Conservation (phyloP, 164 flowering plant genomes). For the Pachysandra terminalis region DNA sequence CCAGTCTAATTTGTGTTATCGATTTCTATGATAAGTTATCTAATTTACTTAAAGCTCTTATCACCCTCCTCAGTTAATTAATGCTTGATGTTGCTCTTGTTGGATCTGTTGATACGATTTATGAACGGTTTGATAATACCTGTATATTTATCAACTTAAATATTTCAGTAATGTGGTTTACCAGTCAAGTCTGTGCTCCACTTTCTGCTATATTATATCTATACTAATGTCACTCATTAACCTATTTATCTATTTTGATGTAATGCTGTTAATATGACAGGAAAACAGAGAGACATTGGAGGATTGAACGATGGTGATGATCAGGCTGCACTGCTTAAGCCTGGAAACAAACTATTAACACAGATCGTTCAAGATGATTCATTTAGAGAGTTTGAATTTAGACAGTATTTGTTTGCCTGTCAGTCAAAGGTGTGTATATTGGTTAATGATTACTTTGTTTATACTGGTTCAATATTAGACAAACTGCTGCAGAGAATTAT, state of each 20-base stretch:
- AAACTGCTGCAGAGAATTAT: background rate
- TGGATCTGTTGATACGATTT: background rate
- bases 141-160: background rate
- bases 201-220: background rate
- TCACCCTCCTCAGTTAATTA: too few relatives aligned
- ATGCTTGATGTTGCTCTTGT: background rate
- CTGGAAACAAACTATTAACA: slow-evolving; percentile 65
- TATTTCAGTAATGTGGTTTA: slow-evolving; percentile 4
- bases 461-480: background rate
- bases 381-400: slow-evolving; percentile 94
- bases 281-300: slow-evolving; percentile 78
- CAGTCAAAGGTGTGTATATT: slow-evolving; percentile 70
- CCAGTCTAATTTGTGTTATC: too few relatives aligned
- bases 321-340: slow-evolving; percentile 77
- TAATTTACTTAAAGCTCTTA: too few relatives aligned
- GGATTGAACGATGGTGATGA: slow-evolving; percentile 84
- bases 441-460: background rate
- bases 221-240: background rate
- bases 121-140: background rate
- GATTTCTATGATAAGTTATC: too few relatives aligned
- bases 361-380: slow-evolving; percentile 94
- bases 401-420: slow-evolving; percentile 96
- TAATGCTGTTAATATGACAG: slow-evolving; percentile 60
- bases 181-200: background rate
- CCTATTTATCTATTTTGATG: slow-evolving; percentile 3